Evolutionary conservation across 2,329 filamentous ascomycete genomes (phyloP), one percentile per base, ranked within the genome.

Genomic region (Xylaria sp.): DNA sequence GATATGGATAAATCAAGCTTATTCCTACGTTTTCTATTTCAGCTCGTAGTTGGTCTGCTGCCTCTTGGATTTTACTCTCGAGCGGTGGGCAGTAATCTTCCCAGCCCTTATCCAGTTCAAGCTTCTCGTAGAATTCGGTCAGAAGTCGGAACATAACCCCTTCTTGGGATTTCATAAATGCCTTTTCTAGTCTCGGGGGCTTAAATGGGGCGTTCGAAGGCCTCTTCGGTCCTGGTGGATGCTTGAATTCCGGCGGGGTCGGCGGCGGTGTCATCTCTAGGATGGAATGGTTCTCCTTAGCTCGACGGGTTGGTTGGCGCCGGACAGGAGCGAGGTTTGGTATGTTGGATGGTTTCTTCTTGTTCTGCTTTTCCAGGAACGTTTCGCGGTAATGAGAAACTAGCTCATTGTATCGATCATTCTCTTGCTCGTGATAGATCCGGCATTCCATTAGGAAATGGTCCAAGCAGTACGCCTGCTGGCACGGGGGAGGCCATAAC

Each of bases 401-500:
- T 27, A 67, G 47, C 1, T 67, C 64, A 12, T 70, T 68, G 59
- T 70, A 72, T 4, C 42, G 50, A 1, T 63, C 61, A n/a, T 68
- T 75, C 42, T 74, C 72, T 34, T 69, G 45, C 32, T 72, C 58
- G 32, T 76, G 70, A 48, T 77, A 75, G 17, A 74, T 66, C n/a
- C 73, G 65, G 34, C 73, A 76, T 66, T 77, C 75, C 56, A 71
- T 71, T 1, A 76, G 34, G 55, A 77, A 77, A 64, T 75, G 76
- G 2, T 74, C 68, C 8, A 69, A 69, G 50, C 75, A 77, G 55
- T 76, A 77, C 0, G 72, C 71, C 47, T 76, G 75, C 24, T 69
- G 58, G 4, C 61, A 53, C 1, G 69, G 70, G 17, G 73, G 72
- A 11, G 73, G 73, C 75, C 75, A 75, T 65, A 70, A n/a, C 54